phyloP scores from a whole-genome alignment of 768 basidiomycete genomes.

The Tephrocybe sp. region DNA sequence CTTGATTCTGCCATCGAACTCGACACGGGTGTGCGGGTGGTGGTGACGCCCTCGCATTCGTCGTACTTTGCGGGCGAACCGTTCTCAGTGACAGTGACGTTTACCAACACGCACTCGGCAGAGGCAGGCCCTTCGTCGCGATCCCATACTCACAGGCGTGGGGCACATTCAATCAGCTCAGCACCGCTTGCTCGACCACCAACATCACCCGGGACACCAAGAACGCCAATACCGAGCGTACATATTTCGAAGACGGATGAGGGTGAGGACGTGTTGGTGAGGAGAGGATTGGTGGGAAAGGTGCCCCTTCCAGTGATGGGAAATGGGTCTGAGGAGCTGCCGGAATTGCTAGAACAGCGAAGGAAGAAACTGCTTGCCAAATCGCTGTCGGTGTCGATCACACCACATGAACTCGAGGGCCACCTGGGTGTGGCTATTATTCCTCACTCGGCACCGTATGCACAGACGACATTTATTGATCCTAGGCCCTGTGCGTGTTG shows the following conservation, averaged over 20 bases:
- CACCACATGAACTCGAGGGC: constrained; percentile 46
- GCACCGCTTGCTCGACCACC: constrained; percentile 81
- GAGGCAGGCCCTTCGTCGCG: constrained; percentile 31
- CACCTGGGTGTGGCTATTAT: constrained; percentile 29
- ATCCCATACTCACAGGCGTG: constrained; percentile 57
- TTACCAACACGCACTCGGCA: constrained; percentile 73
- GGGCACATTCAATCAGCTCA: constrained; percentile 80
- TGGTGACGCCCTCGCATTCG: constrained; percentile 77
- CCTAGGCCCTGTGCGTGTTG: constrained; percentile 19
- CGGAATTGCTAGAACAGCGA: constrained; percentile 52
- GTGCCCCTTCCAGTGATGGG: constrained; percentile 1
- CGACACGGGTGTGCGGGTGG: constrained; percentile 62
- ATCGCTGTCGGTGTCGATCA: constrained; percentile 67
- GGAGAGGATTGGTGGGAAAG: constrained; percentile 61
- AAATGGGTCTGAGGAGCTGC: constrained; percentile 31
- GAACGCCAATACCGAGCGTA: constrained; percentile 28
- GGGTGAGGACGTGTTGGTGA: constrained; percentile 32
- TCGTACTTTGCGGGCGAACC: constrained; percentile 93
- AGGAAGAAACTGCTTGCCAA: constrained; percentile 54
- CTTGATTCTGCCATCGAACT: constrained; percentile 21
- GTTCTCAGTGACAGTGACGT: constrained; percentile 82
- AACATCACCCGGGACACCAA: constrained; percentile 71
- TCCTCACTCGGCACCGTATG: constrained; percentile 29
- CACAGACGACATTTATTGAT: constrained; percentile 27
- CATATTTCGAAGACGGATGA: constrained; percentile 19